Evolutionary conservation across 108 stramenopile species (phyloP).

Genomic region (Conticribra weissflogii): DNA sequence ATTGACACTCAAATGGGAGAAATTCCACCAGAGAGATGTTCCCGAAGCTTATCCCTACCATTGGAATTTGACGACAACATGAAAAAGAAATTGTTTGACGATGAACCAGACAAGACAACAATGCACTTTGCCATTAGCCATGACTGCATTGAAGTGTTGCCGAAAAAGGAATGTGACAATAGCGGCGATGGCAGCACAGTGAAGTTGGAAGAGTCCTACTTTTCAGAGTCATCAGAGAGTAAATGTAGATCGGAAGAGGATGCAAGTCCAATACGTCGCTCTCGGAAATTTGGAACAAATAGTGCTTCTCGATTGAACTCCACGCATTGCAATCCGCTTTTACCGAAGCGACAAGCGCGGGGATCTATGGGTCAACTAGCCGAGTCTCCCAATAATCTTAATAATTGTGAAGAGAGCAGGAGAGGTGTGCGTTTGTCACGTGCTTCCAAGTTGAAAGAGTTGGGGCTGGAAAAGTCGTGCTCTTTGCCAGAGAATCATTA

Average conservation of each 20-base stretch:
- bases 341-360: slow-evolving; percentile 1
- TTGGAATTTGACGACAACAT: slow-evolving; percentile 3
- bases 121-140: not conserved
- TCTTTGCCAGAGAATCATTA: slow-evolving; percentile 4
- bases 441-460: slow-evolving; percentile 29
- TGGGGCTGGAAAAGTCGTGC: slow-evolving; percentile 18
- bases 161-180: not conserved
- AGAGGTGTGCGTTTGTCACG: slow-evolving; percentile 30
- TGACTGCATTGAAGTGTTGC: slow-evolving; percentile 9
- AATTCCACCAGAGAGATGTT: not conserved
- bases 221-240: not conserved
- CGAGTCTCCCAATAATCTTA: not conserved
- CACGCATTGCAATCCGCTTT: not conserved
- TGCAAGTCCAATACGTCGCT: not conserved
- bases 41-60: slow-evolving; percentile 1
- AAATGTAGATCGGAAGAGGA: not conserved
- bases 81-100: slow-evolving; percentile 15
- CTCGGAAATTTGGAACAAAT: slow-evolving; percentile 18
- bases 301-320: slow-evolving; percentile 16
- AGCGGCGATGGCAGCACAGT: slow-evolving; percentile 6
- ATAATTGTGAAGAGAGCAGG: slow-evolving; percentile 6
- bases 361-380: no score
- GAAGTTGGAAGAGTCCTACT: slow-evolving; percentile 1
- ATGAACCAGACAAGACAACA: not conserved
- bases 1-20: not conserved